phyloP scores from a whole-genome alignment of 2,329 filamentous ascomycete genomes.

The Neofusicoccum sp. region DNA sequence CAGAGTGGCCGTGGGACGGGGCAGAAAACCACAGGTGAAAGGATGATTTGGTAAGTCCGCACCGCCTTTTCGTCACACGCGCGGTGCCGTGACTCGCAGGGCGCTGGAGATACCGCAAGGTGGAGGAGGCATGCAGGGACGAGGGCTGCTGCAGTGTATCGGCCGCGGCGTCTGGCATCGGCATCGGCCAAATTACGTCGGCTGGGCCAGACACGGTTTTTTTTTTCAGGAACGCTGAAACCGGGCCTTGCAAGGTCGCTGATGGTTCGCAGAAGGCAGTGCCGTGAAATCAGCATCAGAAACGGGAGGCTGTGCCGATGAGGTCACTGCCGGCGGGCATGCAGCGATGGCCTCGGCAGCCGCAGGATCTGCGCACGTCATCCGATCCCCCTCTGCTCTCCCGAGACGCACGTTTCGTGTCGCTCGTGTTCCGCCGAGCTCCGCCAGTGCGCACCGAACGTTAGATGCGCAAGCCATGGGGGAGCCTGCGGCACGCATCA shows the following conservation, averaged over 20 bases:
- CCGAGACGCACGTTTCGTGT: conserved; percentile 15
- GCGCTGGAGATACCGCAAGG: background rate
- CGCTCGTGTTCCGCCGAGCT: conserved; percentile 15
- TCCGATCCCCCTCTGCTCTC: background rate
- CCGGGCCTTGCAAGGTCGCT: conserved; percentile 11
- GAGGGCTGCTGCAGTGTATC: conserved; percentile 11
- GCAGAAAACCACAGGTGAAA: background rate
- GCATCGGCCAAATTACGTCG: conserved; percentile 13
- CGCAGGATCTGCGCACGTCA: conserved; percentile 18
- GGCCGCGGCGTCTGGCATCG: background rate
- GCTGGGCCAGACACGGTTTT: conserved; percentile 2
- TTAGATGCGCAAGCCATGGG: background rate
- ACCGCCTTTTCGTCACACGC: conserved; percentile 8
- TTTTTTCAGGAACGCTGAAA: conserved; percentile 10
- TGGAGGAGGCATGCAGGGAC: conserved; percentile 5
- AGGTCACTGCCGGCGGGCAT: background rate
- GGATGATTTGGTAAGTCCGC: background rate
- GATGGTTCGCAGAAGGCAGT: background rate
- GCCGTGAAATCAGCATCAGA: background rate
- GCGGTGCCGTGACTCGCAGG: conserved; percentile 6
- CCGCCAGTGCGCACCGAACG: background rate
- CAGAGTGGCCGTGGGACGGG: background rate
- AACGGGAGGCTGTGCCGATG: conserved; percentile 7
- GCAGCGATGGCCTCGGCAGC: conserved; percentile 4
- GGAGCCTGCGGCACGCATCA: conserved; percentile 1